These are phyloP conservation scores for Ophiocordyceps camponoti-rufipedis DNA, from an alignment of 2,329 filamentous ascomycete genomes.

Conservation along the genomic window DNA sequence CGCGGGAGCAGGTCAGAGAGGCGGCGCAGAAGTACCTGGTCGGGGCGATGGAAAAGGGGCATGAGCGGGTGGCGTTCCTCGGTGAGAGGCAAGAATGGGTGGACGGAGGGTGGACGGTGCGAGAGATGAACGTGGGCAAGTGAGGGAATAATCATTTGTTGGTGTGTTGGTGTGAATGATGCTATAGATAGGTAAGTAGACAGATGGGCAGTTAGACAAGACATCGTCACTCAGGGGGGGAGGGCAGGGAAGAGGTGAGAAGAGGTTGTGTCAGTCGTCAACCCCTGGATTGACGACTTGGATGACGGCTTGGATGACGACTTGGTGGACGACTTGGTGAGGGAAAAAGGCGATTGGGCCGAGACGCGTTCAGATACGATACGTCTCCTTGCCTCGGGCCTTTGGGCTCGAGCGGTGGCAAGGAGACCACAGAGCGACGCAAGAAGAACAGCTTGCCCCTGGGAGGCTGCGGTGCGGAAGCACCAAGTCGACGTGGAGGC, in stretches of 20 bases:
- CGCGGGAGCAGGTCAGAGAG: slow-evolving; percentile 56
- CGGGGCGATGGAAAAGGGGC: slow-evolving; percentile 37
- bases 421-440: slow-evolving; percentile 42
- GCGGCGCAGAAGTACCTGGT: slow-evolving; percentile 73
- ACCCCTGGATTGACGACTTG: too few species aligned
- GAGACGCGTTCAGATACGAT: slow-evolving; percentile 43
- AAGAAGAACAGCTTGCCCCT: slow-evolving; percentile 21
- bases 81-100: slow-evolving; percentile 73
- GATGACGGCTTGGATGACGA: too few species aligned
- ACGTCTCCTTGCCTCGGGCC: slow-evolving; percentile 31
- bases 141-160: too few species aligned
- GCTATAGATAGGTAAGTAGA: too few species aligned
- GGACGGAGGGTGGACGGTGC: slow-evolving; percentile 57
- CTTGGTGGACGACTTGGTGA: too few species aligned
- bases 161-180: too few species aligned
- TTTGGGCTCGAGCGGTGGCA: slow-evolving; percentile 22
- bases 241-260: too few species aligned
- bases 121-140: slow-evolving; percentile 46
- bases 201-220: too few species aligned
- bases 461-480: slow-evolving; percentile 11
- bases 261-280: too few species aligned
- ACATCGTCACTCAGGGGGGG: too few species aligned
- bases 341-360: background rate
- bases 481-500: slow-evolving; percentile 8
- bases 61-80: slow-evolving; percentile 53